A percentile compares a stretch with the other conserved stretches of the same genome.
These are phyloP conservation scores for Conticribra guillardii DNA, from an alignment of 108 stramenopile species.

Conservation along the genomic window DNA sequence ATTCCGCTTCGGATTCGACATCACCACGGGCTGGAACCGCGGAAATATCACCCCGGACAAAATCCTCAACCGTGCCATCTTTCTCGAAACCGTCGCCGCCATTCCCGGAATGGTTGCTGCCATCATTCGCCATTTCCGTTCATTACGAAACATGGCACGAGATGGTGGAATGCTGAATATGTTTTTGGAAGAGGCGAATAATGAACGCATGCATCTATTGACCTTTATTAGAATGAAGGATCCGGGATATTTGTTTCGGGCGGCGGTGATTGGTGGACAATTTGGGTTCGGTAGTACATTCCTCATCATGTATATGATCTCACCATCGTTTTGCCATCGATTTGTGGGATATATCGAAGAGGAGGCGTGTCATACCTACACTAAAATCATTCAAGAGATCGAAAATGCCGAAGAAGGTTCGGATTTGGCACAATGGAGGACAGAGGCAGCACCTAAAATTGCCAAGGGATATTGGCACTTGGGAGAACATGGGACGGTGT, in stretches of 20 bases:
- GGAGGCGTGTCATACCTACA: slow-evolving; percentile 89
- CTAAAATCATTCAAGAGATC: slow-evolving; percentile 88
- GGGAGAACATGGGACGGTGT: slow-evolving; percentile 85
- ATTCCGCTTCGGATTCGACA: slow-evolving; percentile 71
- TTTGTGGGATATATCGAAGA: slow-evolving; percentile 98
- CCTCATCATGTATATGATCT: slow-evolving; percentile 84
- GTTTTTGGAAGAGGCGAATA: slow-evolving; percentile 98
- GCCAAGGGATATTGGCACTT: slow-evolving; percentile 87
- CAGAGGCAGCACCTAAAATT: slow-evolving; percentile 74
- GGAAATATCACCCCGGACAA: slow-evolving; percentile 65
- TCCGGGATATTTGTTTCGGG: slow-evolving; percentile 67
- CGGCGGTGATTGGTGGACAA: slow-evolving; percentile 76
- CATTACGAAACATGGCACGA: slow-evolving; percentile 89
- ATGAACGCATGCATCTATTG: slow-evolving; percentile 97
- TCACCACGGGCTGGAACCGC: slow-evolving; percentile 59
- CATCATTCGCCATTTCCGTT: slow-evolving; percentile 89
- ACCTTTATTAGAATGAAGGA: slow-evolving; percentile 90
- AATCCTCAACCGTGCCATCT: slow-evolving; percentile 82
- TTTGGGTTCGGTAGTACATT: slow-evolving; percentile 86
- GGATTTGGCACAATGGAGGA: slow-evolving; percentile 80
- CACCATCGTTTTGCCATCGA: slow-evolving; percentile 92
- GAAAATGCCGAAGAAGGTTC: slow-evolving; percentile 83
- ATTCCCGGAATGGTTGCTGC: slow-evolving; percentile 90
- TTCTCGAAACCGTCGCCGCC: slow-evolving; percentile 90
- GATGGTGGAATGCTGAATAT: slow-evolving; percentile 95